Conservation (phyloP, 495 filamentous ascomycete species). For the Aspergillus steynii region DNA sequence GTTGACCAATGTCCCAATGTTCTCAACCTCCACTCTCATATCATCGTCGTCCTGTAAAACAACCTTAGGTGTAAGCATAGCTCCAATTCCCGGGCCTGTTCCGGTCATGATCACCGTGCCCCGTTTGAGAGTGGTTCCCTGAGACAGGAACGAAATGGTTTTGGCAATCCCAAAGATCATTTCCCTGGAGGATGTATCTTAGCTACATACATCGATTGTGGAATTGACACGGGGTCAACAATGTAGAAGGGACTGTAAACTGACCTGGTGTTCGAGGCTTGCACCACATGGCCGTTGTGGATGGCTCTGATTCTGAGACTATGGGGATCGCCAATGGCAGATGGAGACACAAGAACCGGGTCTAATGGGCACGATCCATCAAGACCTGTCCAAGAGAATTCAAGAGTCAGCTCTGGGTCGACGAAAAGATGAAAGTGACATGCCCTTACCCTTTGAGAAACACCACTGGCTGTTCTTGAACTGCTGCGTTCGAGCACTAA, state of each 20-base stretch:
- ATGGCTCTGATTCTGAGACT: conserved; percentile 29
- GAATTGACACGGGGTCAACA: neutral
- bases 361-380: conserved; percentile 19
- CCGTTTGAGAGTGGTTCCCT: conserved; percentile 41
- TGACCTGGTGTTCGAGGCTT: conserved; percentile 24
- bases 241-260: neutral
- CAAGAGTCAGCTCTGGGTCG: neutral
- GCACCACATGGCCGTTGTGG: conserved; percentile 27
- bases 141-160: conserved; percentile 35
- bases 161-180: conserved; percentile 37
- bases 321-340: conserved; percentile 36
- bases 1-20: conserved; percentile 21
- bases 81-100: conserved; percentile 41
- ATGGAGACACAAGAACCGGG: conserved; percentile 38
- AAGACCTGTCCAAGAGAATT: conserved; percentile 5
- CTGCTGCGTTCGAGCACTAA: conserved; percentile 39
- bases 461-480: conserved; percentile 38
- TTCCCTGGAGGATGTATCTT: conserved; percentile 16
- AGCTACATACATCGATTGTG: neutral
- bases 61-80: conserved; percentile 43
- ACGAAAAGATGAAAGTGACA: conserved; percentile 29
- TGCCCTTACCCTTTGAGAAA: conserved; percentile 46
- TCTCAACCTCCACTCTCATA: conserved; percentile 50
- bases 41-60: conserved; percentile 54
- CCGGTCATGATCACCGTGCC: conserved; percentile 45